Percentiles rank a stretch among this genome's conserved stretches.
phyloP scores from a whole-genome alignment of 257 asterid genomes.

The Solanum phureja region DNA sequence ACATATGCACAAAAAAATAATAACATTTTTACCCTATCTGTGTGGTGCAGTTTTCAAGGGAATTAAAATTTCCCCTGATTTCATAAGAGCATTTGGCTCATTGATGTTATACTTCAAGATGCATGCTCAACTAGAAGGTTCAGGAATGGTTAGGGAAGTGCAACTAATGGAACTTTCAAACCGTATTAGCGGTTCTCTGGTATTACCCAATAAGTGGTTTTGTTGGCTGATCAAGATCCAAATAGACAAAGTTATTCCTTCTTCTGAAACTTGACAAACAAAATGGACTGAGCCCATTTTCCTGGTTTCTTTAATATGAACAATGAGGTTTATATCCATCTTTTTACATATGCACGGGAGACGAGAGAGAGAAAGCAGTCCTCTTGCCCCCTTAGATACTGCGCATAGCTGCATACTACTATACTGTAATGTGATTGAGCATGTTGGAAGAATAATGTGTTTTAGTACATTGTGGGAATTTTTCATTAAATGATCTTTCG shows the following conservation, averaged over 20 bases:
- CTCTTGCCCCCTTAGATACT: background rate
- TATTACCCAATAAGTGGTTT: background rate
- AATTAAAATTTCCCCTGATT: background rate
- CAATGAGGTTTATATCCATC: background rate
- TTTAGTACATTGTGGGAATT: background rate
- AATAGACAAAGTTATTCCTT: background rate
- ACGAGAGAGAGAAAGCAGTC: background rate
- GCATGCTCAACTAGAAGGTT: background rate
- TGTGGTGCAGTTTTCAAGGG: background rate
- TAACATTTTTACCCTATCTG: background rate
- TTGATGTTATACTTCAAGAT: background rate
- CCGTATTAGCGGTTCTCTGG: background rate
- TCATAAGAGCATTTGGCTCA: background rate
- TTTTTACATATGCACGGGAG: background rate
- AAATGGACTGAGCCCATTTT: background rate
- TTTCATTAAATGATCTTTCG: background rate
- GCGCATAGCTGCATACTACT: background rate
- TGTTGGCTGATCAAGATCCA: background rate
- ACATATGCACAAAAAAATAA: background rate
- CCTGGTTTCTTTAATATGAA: background rate
- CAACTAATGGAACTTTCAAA: background rate
- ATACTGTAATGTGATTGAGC: background rate
- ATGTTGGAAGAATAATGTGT: background rate
- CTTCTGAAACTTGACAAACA: background rate
- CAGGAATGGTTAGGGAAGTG: background rate